These are phyloP conservation scores for Yamadazyma olivae DNA, from an alignment of 805 yeast species.

Conservation along the genomic window DNA sequence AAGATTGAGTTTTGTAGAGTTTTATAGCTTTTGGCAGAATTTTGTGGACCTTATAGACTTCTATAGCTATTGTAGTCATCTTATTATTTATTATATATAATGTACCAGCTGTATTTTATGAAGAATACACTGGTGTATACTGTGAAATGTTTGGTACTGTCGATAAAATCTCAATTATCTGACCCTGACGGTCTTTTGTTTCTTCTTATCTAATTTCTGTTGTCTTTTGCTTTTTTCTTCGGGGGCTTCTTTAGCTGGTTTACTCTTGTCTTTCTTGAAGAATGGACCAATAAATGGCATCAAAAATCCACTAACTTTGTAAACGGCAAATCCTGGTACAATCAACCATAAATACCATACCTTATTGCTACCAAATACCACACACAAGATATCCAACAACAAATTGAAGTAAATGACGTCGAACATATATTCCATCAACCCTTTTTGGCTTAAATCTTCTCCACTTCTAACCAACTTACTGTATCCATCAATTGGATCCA, in stretches of 20 bases:
- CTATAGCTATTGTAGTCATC: too few relatives aligned
- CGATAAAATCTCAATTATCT: conserved; percentile 1
- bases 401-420: conserved; percentile 68
- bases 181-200: conserved; percentile 5
- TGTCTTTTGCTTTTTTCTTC: conserved; percentile 15
- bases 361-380: conserved; percentile 52
- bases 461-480: conserved; percentile 50
- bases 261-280: conserved; percentile 3
- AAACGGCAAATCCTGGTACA: conserved; percentile 52
- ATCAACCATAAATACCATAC: conserved; percentile 56
- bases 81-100: too few relatives aligned
- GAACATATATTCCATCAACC: conserved; percentile 70
- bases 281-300: conserved; percentile 8
- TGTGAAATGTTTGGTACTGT: too few relatives aligned
- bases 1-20: too few relatives aligned
- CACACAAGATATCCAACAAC: conserved; percentile 51
- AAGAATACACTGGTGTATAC: too few relatives aligned
- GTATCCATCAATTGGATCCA: conserved; percentile 23
- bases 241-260: conserved; percentile 2
- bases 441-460: conserved; percentile 56
- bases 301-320: conserved; percentile 42
- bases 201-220: conserved; percentile 15
- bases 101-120: too few relatives aligned
- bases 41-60: too few relatives aligned
- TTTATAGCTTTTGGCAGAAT: too few relatives aligned